Evolutionary conservation across 805 yeast species (phyloP).

Genomic region (Ogataea parapolymorpha): DNA sequence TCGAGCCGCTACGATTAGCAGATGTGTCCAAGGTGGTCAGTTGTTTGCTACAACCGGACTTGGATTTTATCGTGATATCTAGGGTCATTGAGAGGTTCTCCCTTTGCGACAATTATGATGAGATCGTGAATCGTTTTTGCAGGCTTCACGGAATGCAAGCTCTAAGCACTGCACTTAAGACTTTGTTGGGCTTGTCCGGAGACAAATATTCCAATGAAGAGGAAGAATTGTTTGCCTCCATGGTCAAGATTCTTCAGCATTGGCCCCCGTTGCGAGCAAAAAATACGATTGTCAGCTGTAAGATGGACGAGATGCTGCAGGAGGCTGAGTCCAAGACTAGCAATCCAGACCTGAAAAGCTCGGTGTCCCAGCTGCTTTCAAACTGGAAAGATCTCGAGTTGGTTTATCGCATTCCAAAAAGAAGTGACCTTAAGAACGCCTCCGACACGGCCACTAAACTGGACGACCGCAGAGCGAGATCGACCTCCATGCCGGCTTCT

Average conservation of each 20-base stretch:
- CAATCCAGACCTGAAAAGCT: slow-evolving; percentile 29
- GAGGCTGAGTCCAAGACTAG: slow-evolving; percentile 33
- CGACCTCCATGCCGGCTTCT: slow-evolving; percentile 6
- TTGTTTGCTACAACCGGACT: slow-evolving; percentile 67
- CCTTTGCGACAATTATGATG: slow-evolving; percentile 29
- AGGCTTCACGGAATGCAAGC: slow-evolving; percentile 86
- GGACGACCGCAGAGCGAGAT: slow-evolving; percentile 26
- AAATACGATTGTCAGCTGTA: slow-evolving; percentile 71
- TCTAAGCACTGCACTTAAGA: slow-evolving; percentile 56
- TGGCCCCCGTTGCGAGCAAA: slow-evolving; percentile 70
- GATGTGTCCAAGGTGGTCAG: slow-evolving; percentile 81
- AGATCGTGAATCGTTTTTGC: slow-evolving; percentile 57
- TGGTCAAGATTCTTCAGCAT: slow-evolving; percentile 54
- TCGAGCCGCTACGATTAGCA: slow-evolving; percentile 45
- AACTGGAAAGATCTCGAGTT: slow-evolving; percentile 74
- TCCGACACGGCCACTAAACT: slow-evolving; percentile 8
- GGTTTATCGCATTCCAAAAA: slow-evolving; percentile 83
- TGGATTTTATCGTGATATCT: slow-evolving; percentile 59
- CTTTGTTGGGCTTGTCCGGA: slow-evolving; percentile 14
- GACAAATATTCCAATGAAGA: slow-evolving; percentile 27
- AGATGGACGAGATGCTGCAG: slow-evolving; percentile 62
- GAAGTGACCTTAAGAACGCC: slow-evolving; percentile 28
- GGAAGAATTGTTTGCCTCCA: slow-evolving; percentile 40
- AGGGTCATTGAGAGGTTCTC: slow-evolving; percentile 68
- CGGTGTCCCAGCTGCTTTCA: slow-evolving; percentile 46